Percentiles rank a stretch among this genome's conserved stretches.
These are phyloP conservation scores for Multifurca ochricompacta DNA, from an alignment of 768 basidiomycete species.

Conservation along the genomic window DNA sequence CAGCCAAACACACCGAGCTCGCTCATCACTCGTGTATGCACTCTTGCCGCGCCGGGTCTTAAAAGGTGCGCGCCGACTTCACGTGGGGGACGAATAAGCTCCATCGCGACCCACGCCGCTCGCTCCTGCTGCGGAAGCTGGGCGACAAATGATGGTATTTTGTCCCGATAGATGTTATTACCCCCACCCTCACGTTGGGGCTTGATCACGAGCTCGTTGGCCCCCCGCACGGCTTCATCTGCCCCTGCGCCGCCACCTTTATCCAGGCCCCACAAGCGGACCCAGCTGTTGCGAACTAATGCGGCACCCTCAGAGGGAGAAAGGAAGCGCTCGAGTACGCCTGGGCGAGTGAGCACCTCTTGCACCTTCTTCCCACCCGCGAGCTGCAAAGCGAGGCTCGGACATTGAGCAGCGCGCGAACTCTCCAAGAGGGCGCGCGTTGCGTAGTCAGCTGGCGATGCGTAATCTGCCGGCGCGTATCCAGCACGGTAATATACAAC, in stretches of 20 bases:
- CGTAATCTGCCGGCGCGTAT: conserved; percentile 79
- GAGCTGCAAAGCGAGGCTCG: conserved; percentile 83
- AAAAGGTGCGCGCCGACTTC: conserved; percentile 67
- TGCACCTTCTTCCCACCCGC: conserved; percentile 96
- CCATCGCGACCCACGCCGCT: conserved; percentile 94
- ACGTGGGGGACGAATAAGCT: conserved; percentile 76
- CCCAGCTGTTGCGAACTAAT: conserved; percentile 67
- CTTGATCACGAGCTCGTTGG: conserved; percentile 73
- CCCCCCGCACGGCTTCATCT: conserved; percentile 41
- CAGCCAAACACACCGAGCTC: conserved; percentile 93
- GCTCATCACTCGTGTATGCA: conserved; percentile 63
- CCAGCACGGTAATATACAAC: conserved; percentile 88
- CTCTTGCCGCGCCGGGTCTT: conserved; percentile 47
- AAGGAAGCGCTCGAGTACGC: conserved; percentile 70
- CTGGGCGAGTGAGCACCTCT: conserved; percentile 69
- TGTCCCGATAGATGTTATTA: conserved; percentile 85
- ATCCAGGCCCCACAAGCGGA: conserved; percentile 81
- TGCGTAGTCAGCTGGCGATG: conserved; percentile 52
- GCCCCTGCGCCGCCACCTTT: conserved; percentile 34
- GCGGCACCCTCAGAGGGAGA: conserved; percentile 37
- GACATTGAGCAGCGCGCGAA: conserved; percentile 87
- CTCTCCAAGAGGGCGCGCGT: conserved; percentile 76
- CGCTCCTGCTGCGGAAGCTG: conserved; percentile 50
- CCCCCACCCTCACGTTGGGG: conserved; percentile 98
- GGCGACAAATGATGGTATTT: conserved; percentile 73